These are phyloP conservation scores for Inonotus obliquus DNA, from an alignment of 1,284 basidiomycete species.

Conservation along the genomic window DNA sequence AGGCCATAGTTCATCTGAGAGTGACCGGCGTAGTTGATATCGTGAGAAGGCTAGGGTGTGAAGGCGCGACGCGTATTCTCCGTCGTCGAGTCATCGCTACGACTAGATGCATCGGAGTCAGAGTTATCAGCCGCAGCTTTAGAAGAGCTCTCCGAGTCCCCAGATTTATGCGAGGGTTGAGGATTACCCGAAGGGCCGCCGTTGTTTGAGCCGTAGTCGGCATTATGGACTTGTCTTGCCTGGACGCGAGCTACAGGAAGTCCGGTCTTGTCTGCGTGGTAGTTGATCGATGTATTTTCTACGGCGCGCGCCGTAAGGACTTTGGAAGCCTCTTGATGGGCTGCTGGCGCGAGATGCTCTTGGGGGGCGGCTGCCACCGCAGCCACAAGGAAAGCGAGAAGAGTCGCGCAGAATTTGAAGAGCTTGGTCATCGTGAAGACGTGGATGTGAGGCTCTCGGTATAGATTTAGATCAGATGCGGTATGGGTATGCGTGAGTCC, in stretches of 20 bases:
- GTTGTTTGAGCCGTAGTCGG: slow-evolving; percentile 11
- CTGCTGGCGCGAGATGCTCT: not conserved
- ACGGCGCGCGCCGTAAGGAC: not conserved
- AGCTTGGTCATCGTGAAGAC: slow-evolving; percentile 5
- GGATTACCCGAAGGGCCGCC: slow-evolving; percentile 13
- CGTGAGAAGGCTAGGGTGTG: not conserved
- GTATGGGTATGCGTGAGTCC: not conserved
- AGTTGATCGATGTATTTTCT: not conserved
- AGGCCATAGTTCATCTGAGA: not conserved
- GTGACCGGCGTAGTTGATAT: not conserved
- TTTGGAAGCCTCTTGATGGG: not conserved
- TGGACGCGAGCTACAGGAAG: not conserved
- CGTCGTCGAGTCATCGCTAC: not conserved
- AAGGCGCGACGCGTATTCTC: not conserved
- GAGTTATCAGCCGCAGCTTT: not conserved
- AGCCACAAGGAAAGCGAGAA: slow-evolving; percentile 1
- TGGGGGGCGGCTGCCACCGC: slow-evolving; percentile 6
- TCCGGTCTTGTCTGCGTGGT: not conserved
- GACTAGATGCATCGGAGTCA: not conserved
- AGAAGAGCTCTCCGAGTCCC: not conserved
- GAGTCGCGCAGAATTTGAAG: not conserved
- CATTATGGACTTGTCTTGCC: slow-evolving; percentile 14
- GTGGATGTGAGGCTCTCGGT: not conserved
- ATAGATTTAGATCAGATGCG: not conserved
- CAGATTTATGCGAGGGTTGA: not conserved